Evolutionary conservation across 495 filamentous ascomycete species (phyloP).

Genomic region (Tetracladium setigerum): DNA sequence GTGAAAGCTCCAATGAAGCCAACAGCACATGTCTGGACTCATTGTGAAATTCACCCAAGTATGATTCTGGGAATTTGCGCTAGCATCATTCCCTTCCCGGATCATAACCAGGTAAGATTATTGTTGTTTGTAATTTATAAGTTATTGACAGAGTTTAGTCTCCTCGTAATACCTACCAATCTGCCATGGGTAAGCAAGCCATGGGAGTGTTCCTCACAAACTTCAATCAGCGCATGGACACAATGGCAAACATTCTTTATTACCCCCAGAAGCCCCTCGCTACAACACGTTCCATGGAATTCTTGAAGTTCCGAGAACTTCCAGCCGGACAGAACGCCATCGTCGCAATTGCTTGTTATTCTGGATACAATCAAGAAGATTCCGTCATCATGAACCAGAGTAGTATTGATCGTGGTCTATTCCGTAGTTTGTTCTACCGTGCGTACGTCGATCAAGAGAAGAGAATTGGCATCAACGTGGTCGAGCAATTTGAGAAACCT

Average conservation of each 20-base stretch:
- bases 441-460: conserved; percentile 96
- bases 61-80: conserved; percentile 98
- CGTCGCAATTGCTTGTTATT: conserved; percentile 94
- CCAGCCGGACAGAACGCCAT: conserved; percentile 98
- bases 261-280: conserved; percentile 97
- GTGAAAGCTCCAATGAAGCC: conserved; percentile 79
- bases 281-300: conserved; percentile 97
- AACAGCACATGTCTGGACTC: conserved; percentile 82
- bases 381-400: conserved; percentile 99
- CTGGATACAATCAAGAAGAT: conserved; percentile 99
- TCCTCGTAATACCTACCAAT: conserved; percentile 97
- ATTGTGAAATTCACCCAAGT: conserved; percentile 98
- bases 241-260: conserved; percentile 98
- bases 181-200: conserved; percentile 99
- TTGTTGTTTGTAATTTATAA: conserved; percentile 4
- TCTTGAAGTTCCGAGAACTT: conserved; percentile 92
- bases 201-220: conserved; percentile 99
- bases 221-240: conserved; percentile 93
- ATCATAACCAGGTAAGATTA: conserved; percentile 77
- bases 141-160: conserved; percentile 42
- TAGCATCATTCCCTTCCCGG: conserved; percentile 98
- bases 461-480: conserved; percentile 76
- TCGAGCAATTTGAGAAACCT: conserved; percentile 93
- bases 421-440: conserved; percentile 96
- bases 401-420: conserved; percentile 92